Evolutionary conservation across 148 eudicot genomes (phyloP), one percentile per base, ranked within the genome.

Genomic region (Talinum fruticosum): DNA sequence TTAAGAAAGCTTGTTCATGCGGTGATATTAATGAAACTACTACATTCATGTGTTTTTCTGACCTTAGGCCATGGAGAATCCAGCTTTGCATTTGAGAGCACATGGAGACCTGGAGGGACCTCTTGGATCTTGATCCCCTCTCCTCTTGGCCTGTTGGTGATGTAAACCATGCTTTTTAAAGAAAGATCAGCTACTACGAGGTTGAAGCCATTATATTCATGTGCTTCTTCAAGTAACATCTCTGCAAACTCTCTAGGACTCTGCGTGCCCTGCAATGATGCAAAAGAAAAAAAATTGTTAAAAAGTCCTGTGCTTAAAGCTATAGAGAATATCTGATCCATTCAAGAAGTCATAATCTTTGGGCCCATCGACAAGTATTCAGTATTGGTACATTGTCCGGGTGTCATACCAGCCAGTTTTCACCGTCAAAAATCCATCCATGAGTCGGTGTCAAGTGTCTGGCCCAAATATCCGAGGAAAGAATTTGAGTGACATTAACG

Each of bases 1-100:
- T 24, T n/a, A 33, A 34, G 75, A 80, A 75, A 54, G n/a, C 71
- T 21, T 19, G 28, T 69, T 69, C 49, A 36, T 59, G 62, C 30
- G 6, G 53, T 69, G 38, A 6, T 61, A 21, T 35, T 33, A 10
- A 70, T 28, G 54, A 4, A 21, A 57, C n/a, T n/a, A 18, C 28
- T 29, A 28, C n/a, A 35, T 77, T 26, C 10, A 32, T 65, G 37
- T 21, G 66, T 62, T 16, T 53, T 47, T 65, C 80, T 72, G 23
- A 89, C 93, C 91, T 91, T 91, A 10, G 89, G 93, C 91, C 93
- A 91, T 8, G 93, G 91, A 21, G 96, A 85, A 79, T 89, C 86
- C 41, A 89, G 90, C 67, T 74, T 85, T 21, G 90, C 91, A 79
- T 91, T 91, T 0, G 93, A 81, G 65, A 91, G 90, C 14, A 91